Base-by-base conservation (phyloP, 768 basidiomycete species). In the Suillus cothurnatus region DNA sequence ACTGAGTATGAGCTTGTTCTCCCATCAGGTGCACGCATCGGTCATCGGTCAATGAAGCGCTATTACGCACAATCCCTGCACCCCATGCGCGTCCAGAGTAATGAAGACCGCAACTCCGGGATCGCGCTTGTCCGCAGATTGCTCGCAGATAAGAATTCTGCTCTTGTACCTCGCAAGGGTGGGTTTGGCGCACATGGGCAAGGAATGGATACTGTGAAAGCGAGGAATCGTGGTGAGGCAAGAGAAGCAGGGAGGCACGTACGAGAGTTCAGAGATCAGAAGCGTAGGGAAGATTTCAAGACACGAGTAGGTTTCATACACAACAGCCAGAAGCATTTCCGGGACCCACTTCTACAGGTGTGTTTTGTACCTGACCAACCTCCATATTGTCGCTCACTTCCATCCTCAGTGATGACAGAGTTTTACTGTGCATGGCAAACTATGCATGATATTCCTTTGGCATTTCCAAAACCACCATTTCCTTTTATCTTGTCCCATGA, bases 201-300 rank as follows among this genome's bases (percentile, higher is more conserved):
- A 12, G 95, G 94, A 1, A 89, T 85, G 9, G 86, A 94, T 38
- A 91, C 95, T 12, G 85, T 98, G 66, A 93, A 90, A 75, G 97
- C 95, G 26, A 84, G 94, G 61, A 99, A 99, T 80, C 85, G 84
- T n/a, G 97, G 97, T 2, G 97, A 99, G 79, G 97, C 97, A 17
- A 86, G 86, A 68, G 91, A 98, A 76, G 97, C 97, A 26, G 94
- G 90, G 17, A 85, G 93, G 55, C 93, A 96, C 77, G 85, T 93
- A 1, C 82, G 88, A 62, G 91, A 95, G 72, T 92, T 91, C 80
- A 83, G 91, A 67, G 96, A 97, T 73, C 88, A 92, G 74, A 86
- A 81, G 70, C 82, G 87, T 60, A 84, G 86, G 66, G 92, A 97
- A 73, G 86, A 90, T 41, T 95, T 94, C 84, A 94, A 89, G 80